Base-by-base conservation (phyloP, 371 early-diverging fungal species). In the Mortierella sp. region DNA sequence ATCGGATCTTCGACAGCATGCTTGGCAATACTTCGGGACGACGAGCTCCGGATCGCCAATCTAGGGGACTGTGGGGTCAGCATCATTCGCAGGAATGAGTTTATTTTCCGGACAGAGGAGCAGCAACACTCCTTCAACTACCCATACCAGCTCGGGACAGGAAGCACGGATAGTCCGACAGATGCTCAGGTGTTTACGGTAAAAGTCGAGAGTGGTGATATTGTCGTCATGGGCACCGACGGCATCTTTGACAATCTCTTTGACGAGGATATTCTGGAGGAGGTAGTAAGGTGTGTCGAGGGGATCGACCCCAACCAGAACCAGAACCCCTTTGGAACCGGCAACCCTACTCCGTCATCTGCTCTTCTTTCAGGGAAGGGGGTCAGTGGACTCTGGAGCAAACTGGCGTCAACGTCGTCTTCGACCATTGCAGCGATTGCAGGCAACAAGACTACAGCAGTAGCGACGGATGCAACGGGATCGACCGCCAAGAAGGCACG, bases 51-150 rank as follows among this genome's bases (percentile, higher is more conserved):
- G 1, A 93, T 99, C 54, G 96, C 97, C 21, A 98, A 98, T 76
- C 90, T 99, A 59, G 99, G 99, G 43, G 99, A 99, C 87, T 97
- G 97, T 80, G 97, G 97, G 0, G 90, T 98, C 57, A 91, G 94
- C 48, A 90, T 99, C 11, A 94, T 98, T 73, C 95, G 99, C 26
- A 91, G 94, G 73, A 94, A 94, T 72, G 94, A 95, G 73, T 92
- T 96, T 82, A 90, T 97, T 11, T 98, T 98, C 85, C 93, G 98
- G 50, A 97, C 95, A 44, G 98, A 98, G 86, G 96, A 95, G 81
- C 96, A 95, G 75, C 96, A 96, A 78, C 96, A 95, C 86, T 92
- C 95, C 31, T 96, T 96, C 82, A 96, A 96, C 77, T 95, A 91
- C 74, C 96, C 96, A 13, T 95, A 93, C 74, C 96, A 96, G 78